These are phyloP conservation scores for Candida tetrigidarum DNA, from an alignment of 1,139 yeast species.

Conservation along the genomic window DNA sequence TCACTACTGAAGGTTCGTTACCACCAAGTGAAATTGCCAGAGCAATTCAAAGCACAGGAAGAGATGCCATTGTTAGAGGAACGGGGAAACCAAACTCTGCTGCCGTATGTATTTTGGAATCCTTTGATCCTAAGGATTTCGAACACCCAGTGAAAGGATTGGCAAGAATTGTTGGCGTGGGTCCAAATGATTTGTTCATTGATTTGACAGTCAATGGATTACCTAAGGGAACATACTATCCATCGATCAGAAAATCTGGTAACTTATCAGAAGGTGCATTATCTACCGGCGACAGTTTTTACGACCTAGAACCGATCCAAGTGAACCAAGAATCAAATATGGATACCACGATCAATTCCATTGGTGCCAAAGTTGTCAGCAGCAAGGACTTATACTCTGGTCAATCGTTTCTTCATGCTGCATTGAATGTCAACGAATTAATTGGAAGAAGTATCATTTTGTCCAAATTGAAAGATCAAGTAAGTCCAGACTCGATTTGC, in stretches of 20 bases:
- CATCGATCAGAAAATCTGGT: slow-evolving; percentile 72
- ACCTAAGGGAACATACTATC: slow-evolving; percentile 65
- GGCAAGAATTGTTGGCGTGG: slow-evolving; percentile 82
- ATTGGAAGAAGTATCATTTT: slow-evolving; percentile 85
- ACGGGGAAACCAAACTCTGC: slow-evolving; percentile 88
- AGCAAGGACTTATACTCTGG: slow-evolving; percentile 46
- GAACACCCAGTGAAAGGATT: slow-evolving; percentile 79
- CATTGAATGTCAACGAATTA: slow-evolving; percentile 59
- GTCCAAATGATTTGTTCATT: slow-evolving; percentile 53
- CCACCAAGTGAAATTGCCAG: slow-evolving; percentile 73
- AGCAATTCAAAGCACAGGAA: slow-evolving; percentile 72
- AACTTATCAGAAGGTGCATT: slow-evolving; percentile 76
- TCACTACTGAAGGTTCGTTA: slow-evolving; percentile 62
- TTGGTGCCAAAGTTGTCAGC: slow-evolving; percentile 38
- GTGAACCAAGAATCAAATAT: slow-evolving; percentile 39
- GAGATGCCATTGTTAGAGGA: slow-evolving; percentile 91
- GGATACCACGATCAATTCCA: slow-evolving; percentile 39
- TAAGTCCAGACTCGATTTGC: slow-evolving; percentile 53
- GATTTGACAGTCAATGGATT: slow-evolving; percentile 83
- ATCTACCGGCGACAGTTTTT: slow-evolving; percentile 62
- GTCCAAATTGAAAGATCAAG: slow-evolving; percentile 43
- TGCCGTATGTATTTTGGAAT: slow-evolving; percentile 88
- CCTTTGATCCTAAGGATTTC: slow-evolving; percentile 55
- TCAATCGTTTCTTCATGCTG: slow-evolving; percentile 65
- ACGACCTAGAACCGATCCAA: slow-evolving; percentile 52